Conservation (phyloP, 441 rosid genomes). For the Euphorbia corollata region DNA sequence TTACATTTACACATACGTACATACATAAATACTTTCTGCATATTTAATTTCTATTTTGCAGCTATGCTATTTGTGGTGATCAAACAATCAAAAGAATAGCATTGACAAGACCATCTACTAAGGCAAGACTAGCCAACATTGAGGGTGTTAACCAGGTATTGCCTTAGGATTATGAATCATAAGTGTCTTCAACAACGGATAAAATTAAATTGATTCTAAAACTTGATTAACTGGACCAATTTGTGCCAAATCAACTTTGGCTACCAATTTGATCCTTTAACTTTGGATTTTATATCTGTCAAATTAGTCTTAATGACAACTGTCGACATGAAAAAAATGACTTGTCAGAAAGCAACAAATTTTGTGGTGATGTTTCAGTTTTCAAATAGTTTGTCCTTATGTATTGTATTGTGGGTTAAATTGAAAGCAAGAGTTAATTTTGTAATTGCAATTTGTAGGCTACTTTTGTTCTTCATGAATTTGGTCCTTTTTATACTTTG, state of each 20-base stretch:
- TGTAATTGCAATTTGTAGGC: not conserved
- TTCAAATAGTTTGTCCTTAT: not conserved
- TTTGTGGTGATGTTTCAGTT: not conserved
- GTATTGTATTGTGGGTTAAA: not conserved
- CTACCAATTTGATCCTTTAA: not conserved
- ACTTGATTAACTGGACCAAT: too few relatives aligned
- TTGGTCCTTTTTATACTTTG: not conserved
- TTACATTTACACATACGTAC: not conserved
- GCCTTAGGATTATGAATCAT: constrained; percentile 1
- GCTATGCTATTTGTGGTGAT: constrained; percentile 47
- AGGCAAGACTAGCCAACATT: constrained; percentile 44
- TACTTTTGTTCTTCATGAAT: constrained; percentile 9
- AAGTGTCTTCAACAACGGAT: not conserved
- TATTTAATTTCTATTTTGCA: constrained; percentile 17
- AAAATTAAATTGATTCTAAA: not conserved
- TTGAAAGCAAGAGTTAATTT: not conserved
- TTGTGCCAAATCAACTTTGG: not conserved
- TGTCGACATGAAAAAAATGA: not conserved
- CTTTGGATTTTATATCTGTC: not conserved
- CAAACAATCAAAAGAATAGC: constrained; percentile 41
- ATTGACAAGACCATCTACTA: constrained; percentile 40
- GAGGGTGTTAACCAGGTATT: constrained; percentile 52
- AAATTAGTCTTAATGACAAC: not conserved
- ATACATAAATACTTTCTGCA: too few relatives aligned
- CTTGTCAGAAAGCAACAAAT: not conserved